Conservation (phyloP, 805 yeast species). For the Cyberlindnera japonica region DNA sequence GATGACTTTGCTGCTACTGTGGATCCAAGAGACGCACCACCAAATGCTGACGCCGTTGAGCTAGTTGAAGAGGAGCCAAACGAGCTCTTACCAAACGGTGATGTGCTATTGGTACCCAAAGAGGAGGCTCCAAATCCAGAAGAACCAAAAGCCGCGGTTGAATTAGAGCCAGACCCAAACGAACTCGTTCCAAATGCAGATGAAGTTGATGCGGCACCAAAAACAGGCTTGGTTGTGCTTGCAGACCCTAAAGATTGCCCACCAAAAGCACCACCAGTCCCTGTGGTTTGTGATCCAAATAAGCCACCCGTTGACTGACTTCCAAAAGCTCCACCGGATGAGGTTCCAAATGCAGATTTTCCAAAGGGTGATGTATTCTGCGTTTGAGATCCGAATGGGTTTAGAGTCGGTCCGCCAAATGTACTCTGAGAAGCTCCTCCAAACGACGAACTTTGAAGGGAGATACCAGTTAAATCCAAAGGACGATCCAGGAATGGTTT, state of each 20-base stretch:
- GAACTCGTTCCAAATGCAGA: constrained; percentile 13
- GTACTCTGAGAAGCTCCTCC: background rate
- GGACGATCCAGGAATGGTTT: constrained; percentile 35
- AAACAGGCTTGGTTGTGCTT: constrained; percentile 3
- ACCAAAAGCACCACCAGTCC: no score
- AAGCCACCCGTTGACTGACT: no score
- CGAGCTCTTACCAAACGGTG: constrained; percentile 1
- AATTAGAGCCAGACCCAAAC: no score
- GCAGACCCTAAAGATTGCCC: background rate
- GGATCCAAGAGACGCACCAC: constrained; percentile 6
- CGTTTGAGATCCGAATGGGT: constrained; percentile 7
- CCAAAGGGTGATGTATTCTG: constrained; percentile 10
- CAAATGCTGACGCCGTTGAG: constrained; percentile 12
- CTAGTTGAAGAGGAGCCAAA: background rate
- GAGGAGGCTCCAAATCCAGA: background rate
- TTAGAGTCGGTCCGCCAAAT: background rate
- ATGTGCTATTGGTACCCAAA: no score
- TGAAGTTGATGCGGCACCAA: constrained; percentile 8
- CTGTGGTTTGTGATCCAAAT: no score
- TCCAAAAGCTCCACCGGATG: background rate
- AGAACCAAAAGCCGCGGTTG: constrained; percentile 10
- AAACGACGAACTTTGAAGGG: constrained; percentile 13
- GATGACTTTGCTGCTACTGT: constrained; percentile 9
- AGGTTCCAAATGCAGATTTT: background rate
- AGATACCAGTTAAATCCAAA: constrained; percentile 29